phyloP scores from a whole-genome alignment of 2,329 filamentous ascomycete genomes.

The Knufia fluminis region DNA sequence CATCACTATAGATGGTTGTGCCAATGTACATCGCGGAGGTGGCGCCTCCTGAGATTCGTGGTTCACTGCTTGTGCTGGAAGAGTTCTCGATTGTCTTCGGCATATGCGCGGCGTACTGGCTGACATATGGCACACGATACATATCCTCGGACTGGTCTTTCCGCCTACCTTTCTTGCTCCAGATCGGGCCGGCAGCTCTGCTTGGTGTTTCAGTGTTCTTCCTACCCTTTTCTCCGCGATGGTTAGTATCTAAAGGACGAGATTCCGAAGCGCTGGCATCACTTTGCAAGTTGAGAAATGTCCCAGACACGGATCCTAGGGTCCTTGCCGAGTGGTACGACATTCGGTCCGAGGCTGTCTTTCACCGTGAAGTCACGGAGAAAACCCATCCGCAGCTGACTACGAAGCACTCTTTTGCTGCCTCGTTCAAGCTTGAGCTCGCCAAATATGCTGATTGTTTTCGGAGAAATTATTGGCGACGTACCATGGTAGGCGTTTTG shows the following conservation, averaged over 20 bases:
- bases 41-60: slow-evolving; percentile 31
- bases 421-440: slow-evolving; percentile 42
- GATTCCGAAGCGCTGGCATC: slow-evolving; percentile 41
- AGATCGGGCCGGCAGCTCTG: slow-evolving; percentile 35
- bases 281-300: slow-evolving; percentile 41
- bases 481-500: slow-evolving; percentile 43
- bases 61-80: slow-evolving; percentile 31
- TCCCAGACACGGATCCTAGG: slow-evolving; percentile 41
- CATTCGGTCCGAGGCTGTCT: slow-evolving; percentile 45
- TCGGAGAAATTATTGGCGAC: slow-evolving; percentile 40
- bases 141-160: slow-evolving; percentile 40
- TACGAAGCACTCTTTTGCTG: no score
- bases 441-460: slow-evolving; percentile 44
- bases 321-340: slow-evolving; percentile 44
- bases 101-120: slow-evolving; percentile 32
- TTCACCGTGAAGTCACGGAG: slow-evolving; percentile 39
- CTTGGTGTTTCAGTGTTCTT: slow-evolving; percentile 32
- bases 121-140: slow-evolving; percentile 35
- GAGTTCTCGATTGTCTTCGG: slow-evolving; percentile 32
- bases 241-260: slow-evolving; percentile 40
- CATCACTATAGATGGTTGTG: no score
- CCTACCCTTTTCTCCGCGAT: slow-evolving; percentile 49
- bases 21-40: slow-evolving; percentile 48
- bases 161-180: slow-evolving; percentile 40
- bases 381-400: slow-evolving; percentile 33